Evolutionary conservation across 371 early-diverging fungal species (phyloP).

Genomic region (Choanephora cucurbitarum): DNA sequence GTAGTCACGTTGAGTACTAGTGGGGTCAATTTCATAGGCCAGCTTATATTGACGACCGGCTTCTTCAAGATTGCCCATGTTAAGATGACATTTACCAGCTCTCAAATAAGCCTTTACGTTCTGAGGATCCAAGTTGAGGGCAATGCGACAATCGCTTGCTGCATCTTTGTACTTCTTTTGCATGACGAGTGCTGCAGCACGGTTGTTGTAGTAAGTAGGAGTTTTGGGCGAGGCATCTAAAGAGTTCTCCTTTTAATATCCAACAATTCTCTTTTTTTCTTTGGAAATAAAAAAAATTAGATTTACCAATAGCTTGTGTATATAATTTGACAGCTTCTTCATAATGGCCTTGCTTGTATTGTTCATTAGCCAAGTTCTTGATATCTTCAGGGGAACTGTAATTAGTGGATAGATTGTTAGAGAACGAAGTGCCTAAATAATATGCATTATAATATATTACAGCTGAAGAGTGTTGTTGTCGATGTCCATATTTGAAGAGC

Average conservation of each 20-base stretch:
- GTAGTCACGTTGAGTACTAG: conserved; percentile 52
- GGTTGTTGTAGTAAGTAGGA: conserved; percentile 76
- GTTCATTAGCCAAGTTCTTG: conserved; percentile 59
- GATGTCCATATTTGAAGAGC: conserved; percentile 23
- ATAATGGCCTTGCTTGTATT: conserved; percentile 64
- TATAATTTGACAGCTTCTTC: conserved; percentile 61
- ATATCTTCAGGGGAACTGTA: conserved; percentile 55
- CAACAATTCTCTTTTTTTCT: background rate
- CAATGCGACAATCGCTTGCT: conserved; percentile 68
- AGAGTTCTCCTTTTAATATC: too few species aligned
- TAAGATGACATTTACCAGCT: conserved; percentile 73
- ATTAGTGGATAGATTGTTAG: background rate
- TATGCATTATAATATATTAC: conserved; percentile 15
- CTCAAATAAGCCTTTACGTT: conserved; percentile 75
- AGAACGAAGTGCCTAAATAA: background rate
- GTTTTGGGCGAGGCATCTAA: conserved; percentile 62
- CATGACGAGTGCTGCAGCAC: conserved; percentile 83
- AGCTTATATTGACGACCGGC: conserved; percentile 48
- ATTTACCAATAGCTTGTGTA: conserved; percentile 61
- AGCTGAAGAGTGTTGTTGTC: conserved; percentile 17
- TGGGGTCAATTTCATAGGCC: conserved; percentile 47
- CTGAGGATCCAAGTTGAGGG: conserved; percentile 62
- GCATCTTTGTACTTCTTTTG: conserved; percentile 66
- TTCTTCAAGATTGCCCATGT: conserved; percentile 64
- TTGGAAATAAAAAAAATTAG: conserved; percentile 6